Evolutionary conservation across 176 grass and related monocot genomes (phyloP).

Genomic region (Poa pratensis): DNA sequence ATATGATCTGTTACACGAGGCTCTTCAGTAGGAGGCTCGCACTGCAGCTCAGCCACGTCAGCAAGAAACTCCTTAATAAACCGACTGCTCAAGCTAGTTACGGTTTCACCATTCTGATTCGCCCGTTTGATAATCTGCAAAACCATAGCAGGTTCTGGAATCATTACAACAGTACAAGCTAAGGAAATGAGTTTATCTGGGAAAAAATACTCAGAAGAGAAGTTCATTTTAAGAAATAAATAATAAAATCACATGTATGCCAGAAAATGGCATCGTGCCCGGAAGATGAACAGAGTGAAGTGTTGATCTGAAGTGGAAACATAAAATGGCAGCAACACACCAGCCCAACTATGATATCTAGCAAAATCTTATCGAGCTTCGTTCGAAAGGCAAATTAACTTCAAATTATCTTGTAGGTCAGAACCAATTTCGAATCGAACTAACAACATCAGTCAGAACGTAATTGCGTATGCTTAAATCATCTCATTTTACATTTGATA

Average conservation of each 20-base stretch:
- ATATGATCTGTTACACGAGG: slow-evolving; percentile 96
- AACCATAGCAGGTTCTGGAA: slow-evolving; percentile 29
- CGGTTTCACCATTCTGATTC: slow-evolving; percentile 76
- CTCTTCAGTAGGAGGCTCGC: slow-evolving; percentile 69
- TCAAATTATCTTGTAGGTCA: neutral
- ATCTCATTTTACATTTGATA: neutral
- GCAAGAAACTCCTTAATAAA: slow-evolving; percentile 82
- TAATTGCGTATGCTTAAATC: neutral
- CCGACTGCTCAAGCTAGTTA: slow-evolving; percentile 59
- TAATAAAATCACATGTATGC: neutral
- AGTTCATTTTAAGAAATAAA: slow-evolving; percentile 7
- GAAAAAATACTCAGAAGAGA: neutral
- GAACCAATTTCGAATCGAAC: neutral
- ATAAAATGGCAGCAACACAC: neutral
- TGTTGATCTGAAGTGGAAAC: slow-evolving; percentile 9
- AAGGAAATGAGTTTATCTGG: slow-evolving; percentile 18
- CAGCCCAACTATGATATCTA: neutral
- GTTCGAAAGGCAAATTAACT: neutral
- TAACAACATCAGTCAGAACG: no score
- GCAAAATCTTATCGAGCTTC: neutral
- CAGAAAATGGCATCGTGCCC: neutral
- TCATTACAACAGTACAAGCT: slow-evolving; percentile 21
- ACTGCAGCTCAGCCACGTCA: slow-evolving; percentile 79
- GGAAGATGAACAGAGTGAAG: neutral
- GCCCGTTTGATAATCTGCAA: slow-evolving; percentile 88